phyloP scores from a whole-genome alignment of 2,329 filamentous ascomycete species.

The Didymella exigua region DNA sequence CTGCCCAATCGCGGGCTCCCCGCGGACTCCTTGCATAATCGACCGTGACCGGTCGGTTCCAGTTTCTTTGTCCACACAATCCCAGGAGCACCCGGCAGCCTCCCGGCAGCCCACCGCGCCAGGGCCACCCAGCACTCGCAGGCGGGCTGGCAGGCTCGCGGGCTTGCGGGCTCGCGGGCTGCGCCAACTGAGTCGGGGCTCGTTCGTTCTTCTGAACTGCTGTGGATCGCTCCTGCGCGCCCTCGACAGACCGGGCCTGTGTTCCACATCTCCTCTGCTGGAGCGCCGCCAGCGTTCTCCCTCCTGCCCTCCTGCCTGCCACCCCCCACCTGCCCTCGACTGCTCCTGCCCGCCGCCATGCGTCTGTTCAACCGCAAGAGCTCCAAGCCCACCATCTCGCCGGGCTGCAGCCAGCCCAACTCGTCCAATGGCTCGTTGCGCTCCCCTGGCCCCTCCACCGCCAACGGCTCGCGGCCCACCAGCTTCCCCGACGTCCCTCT shows the following conservation, averaged over 20 bases:
- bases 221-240: constrained; percentile 26
- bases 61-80: constrained; percentile 17
- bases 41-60: constrained; percentile 14
- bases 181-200: constrained; percentile 17
- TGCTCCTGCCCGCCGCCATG: constrained; percentile 46
- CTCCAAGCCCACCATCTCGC: constrained; percentile 49
- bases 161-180: neutral
- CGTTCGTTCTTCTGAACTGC: constrained; percentile 22
- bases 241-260: constrained; percentile 13
- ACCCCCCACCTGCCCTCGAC: neutral
- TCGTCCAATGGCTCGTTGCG: constrained; percentile 57
- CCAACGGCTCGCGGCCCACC: constrained; percentile 47
- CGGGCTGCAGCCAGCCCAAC: constrained; percentile 47
- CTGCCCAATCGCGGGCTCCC: neutral
- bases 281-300: constrained; percentile 15
- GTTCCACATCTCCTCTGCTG: constrained; percentile 18
- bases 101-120: constrained; percentile 31
- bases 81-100: constrained; percentile 19
- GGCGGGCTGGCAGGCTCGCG: too few relatives aligned
- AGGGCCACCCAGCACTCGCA: constrained; percentile 16
- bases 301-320: constrained; percentile 8
- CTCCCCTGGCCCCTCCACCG: constrained; percentile 54
- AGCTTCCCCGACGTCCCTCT: constrained; percentile 77
- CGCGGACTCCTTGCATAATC: constrained; percentile 20
- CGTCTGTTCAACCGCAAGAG: constrained; percentile 60